Conservation (phyloP, 345 rosid species). For the Syzygium aqueum region DNA sequence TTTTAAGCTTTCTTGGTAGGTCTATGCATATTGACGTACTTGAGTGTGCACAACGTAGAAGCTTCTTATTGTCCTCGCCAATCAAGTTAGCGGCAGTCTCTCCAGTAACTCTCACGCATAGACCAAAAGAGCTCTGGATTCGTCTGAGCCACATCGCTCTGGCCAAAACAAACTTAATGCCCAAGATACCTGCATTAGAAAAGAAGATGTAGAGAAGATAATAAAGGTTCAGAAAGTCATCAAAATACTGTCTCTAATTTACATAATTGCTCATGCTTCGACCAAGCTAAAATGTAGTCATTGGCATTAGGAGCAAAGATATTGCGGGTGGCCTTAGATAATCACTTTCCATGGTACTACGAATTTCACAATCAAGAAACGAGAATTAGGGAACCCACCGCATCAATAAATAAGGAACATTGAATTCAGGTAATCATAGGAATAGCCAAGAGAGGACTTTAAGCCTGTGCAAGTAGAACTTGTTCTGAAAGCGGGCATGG, state of each 20-base stretch:
- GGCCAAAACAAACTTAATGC: neutral
- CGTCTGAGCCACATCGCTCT: constrained; percentile 10
- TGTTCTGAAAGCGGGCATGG: neutral
- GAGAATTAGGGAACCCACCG: neutral
- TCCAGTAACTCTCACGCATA: neutral
- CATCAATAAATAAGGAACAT: neutral
- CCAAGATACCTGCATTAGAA: neutral
- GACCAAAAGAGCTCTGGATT: neutral
- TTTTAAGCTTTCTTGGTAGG: constrained; percentile 27
- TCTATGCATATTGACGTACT: constrained; percentile 5
- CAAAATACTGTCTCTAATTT: constrained; percentile 3
- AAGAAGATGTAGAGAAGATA: neutral
- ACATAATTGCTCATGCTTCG: neutral
- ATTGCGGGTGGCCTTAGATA: neutral
- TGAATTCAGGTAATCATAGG: neutral
- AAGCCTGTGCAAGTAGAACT: neutral
- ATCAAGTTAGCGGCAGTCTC: neutral
- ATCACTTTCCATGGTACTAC: neutral
- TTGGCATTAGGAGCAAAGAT: neutral
- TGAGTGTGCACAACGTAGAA: constrained; percentile 8
- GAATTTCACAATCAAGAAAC: neutral
- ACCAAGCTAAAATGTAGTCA: neutral
- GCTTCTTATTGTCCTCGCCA: neutral
- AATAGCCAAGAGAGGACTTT: neutral
- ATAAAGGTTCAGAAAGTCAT: neutral